Base-by-base conservation (phyloP, 2,329 filamentous ascomycete genomes). In the Pseudocercospora fuligena region DNA sequence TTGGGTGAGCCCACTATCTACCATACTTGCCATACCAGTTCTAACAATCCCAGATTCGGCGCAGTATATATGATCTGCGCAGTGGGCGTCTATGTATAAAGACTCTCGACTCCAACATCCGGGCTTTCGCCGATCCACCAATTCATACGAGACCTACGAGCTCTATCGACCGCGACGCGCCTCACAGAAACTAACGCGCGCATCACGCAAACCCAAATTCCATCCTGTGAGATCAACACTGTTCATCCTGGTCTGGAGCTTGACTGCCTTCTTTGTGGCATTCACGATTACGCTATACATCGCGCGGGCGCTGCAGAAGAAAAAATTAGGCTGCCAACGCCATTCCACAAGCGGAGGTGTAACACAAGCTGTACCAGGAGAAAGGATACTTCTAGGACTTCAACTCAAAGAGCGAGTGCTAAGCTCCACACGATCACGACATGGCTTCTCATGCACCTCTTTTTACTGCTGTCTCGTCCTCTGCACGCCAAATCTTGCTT, bases 21-120 rank as follows among this genome's bases (percentile, higher is more conserved):
- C 33, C 16, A 14, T 27, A 25, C 14, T 11, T 29, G 16, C 12
- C 40, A 27, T 16, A 40, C 33, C 61, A 51, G 5, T 54, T 43
- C 53, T 67, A 49, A 73, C 66, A 21, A 36, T 51, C 33, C 67
- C 77, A 97, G 94, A 60, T 92, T 97, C 80, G 95, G 95, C 74
- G 90, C 94, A 60, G 93, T 99, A 54, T 97, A 95, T 83, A 97
- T 97, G 91, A 98, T 99, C 82, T 99, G 95, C 82, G 95, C 94
- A 67, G 95, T 95, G 79, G 95, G 95, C 79, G 95, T 99, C 78
- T 98, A 99, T 89, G 93, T 99, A 80, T 99, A 88, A 43, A 82
- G 65, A 63, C 64, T 25, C 60, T 61, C 49, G 64, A 64, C n/a
- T 64, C 65, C 14, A 47, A 62, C 53, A 54, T 64, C 23, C 27